Evolutionary conservation across 768 basidiomycete species (phyloP), one percentile per base, ranked within the genome.

Genomic region (Lanmaoa pseudosensibilis): DNA sequence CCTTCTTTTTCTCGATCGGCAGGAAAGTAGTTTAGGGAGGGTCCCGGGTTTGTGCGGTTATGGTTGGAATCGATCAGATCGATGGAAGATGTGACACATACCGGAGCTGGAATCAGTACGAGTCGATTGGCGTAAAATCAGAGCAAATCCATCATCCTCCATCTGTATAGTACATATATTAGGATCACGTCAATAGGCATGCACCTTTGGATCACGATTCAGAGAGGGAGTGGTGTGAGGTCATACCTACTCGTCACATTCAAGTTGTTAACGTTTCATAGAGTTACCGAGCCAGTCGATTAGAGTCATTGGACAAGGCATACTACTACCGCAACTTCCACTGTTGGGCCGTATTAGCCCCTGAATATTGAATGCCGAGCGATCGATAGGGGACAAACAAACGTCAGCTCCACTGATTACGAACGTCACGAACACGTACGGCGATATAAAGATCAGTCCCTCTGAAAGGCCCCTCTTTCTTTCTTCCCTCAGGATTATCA

Each of bases 101-200:
- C 46, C 7, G 19, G 21, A 34, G 19, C 19, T 36, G 5, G 21
- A 34, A 5, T 13, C 8, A 9, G 30, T 46, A 48, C 21, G 12
- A 34, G 44, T 34, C 5, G 23, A 1, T 13, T 16, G 33, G n/a
- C 39, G 18, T 25, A 53, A 55, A 58, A 58, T 34, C 44, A 46
- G 23, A 44, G 45, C 44, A 43, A n/a, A n/a, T 34, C 21, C 38
- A 37, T 40, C 39, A 18, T 23, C 18, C 34, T 49, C 43, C 51
- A 53, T 54, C 21, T 60, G 54, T 64, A 56, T 9, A 50, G 37
- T 62, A 55, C 46, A 55, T 64, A 58, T 49, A 39, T 21, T 60
- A 60, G 55, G 62, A 56, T 56, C 49, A 58, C 51, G 19, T 61
- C 58, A 34, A 57, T 62, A 45, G 15, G 52, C 18, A 57, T 39